Evolutionary conservation across 768 basidiomycete species (phyloP), one percentile per base, ranked within the genome.

Genomic region (Calocera cornea): DNA sequence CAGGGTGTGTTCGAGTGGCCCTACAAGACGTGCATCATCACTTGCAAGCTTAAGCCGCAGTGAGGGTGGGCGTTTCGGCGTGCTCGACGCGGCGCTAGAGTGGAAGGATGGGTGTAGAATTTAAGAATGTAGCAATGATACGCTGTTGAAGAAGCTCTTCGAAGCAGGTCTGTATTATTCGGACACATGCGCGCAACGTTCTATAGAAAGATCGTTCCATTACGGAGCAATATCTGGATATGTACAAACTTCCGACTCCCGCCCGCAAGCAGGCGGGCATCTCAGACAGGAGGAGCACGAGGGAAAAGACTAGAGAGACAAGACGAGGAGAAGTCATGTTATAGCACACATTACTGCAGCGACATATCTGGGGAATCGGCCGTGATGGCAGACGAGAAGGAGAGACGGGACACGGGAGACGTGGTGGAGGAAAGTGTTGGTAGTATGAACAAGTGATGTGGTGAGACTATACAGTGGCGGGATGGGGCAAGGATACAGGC

Each of bases 1-100:
- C 77, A 84, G 64, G 90, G 91, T 0, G 75, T 84, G 10, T 95
- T 94, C 73, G 82, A 88, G 72, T 94, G 91, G 74, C 88, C 88
- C 0, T 92, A 93, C 79, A 82, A 83, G 74, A 87, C 86, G 2
- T 69, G 72, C 54, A 64, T 72, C 3, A 34, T 68, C 34, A 17
- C 17, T 11, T 67, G 54, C 22, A 60, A 33, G 54, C 31, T 60
- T 5, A 60, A 60, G 54, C 14, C 5, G 19, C 19, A 47, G 44
- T 41, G 40, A 41, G 49, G 12, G 22, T 50, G 49, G 36, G 14
- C 36, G 5, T 5, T 14, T 38, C 14, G 36, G 36, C 5, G 7
- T 5, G 36, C 36, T 5, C 7, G 14, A 5, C 19, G 44, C 8
- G 19, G 19, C 7, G 44, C 44, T 17, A 24, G 19, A 19, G 19